Base-by-base conservation (phyloP, 495 filamentous ascomycete genomes). In the Penicillium odoratum region DNA sequence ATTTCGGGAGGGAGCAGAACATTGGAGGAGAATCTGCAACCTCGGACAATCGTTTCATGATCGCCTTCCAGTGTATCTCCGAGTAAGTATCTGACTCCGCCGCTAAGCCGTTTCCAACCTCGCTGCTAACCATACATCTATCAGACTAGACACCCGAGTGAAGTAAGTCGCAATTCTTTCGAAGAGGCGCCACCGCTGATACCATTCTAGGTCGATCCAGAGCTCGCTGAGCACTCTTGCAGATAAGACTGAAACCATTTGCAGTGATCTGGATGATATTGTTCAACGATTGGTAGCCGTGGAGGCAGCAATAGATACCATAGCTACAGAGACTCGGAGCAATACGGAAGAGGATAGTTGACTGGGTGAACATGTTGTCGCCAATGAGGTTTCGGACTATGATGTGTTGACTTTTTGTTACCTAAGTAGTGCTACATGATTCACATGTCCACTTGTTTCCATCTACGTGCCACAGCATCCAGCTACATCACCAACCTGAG, bases 141-240 rank as follows among this genome's bases (percentile, higher is more conserved):
- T 40, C 36, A 40, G 36, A 40, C 10, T 40, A 40, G 36, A 40
- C 36, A 40, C 36, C 36, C 11, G 36, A 40, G 36, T 40, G 13
- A 40, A 40, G 36, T 40, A 10, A 40, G 36, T 40, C 36, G 36
- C 15, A 5, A 10, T 5, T 13, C 36, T 40, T 15, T n/a, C 5
- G 8, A 40, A 5, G n/a, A 40, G 8, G n/a, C 10, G 13, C 9
- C 36, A 40, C 36, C 36, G 36, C 25, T 51, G 3, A 21, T 33
- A 30, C n/a, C 21, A 10, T 51, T 51, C n/a, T 16, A 33, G 34
- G 34, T 34, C 5, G 8, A 31, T 51, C 15, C 48, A 51, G 21
- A 18, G 30, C 48, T 51, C 16, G 48, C 30, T 51, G 15, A 21
- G 29, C 48, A 10, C 48, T 50, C 29, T 16, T 51, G 16, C 33